phyloP scores from a whole-genome alignment of 2,329 filamentous ascomycete species.

The Xylariaceae sp. region DNA sequence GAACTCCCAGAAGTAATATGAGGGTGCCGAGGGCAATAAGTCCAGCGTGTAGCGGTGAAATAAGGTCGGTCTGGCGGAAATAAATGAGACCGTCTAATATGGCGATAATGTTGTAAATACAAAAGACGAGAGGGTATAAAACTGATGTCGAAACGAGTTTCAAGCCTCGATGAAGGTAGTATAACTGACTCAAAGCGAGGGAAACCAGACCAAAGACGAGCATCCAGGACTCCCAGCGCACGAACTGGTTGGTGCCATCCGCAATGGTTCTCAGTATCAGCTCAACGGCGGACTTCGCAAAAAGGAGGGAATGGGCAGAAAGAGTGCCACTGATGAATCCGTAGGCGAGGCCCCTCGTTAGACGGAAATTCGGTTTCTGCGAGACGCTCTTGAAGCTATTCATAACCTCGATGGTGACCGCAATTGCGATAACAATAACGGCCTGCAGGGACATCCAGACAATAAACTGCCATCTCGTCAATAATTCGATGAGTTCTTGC shows the following conservation, averaged over 20 bases:
- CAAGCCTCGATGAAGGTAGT: constrained; percentile 88
- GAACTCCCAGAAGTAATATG: constrained; percentile 79
- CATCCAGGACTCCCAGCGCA: constrained; percentile 90
- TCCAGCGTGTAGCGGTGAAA: constrained; percentile 69
- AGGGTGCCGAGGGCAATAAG: constrained; percentile 82
- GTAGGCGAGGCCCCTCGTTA: constrained; percentile 79
- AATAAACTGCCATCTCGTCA: constrained; percentile 71
- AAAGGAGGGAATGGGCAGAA: constrained; percentile 85
- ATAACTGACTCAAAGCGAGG: constrained; percentile 83
- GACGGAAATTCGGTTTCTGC: constrained; percentile 61
- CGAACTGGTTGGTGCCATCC: constrained; percentile 87
- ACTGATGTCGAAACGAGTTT: constrained; percentile 94
- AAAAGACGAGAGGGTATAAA: constrained; percentile 95
- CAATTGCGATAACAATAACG: constrained; percentile 64
- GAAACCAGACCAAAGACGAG: constrained; percentile 76
- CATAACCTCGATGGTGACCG: constrained; percentile 56
- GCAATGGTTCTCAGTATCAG: constrained; percentile 80
- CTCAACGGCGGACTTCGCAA: constrained; percentile 96
- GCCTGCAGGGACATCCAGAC: constrained; percentile 83
- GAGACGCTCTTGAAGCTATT: constrained; percentile 48
- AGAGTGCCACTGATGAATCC: constrained; percentile 87
- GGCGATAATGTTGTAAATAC: constrained; percentile 97
- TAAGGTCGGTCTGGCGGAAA: constrained; percentile 79
- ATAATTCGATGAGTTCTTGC: constrained; percentile 69
- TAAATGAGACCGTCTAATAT: constrained; percentile 97